Base-by-base conservation (phyloP, 768 basidiomycete species). In the Lactarius hengduanensis region DNA sequence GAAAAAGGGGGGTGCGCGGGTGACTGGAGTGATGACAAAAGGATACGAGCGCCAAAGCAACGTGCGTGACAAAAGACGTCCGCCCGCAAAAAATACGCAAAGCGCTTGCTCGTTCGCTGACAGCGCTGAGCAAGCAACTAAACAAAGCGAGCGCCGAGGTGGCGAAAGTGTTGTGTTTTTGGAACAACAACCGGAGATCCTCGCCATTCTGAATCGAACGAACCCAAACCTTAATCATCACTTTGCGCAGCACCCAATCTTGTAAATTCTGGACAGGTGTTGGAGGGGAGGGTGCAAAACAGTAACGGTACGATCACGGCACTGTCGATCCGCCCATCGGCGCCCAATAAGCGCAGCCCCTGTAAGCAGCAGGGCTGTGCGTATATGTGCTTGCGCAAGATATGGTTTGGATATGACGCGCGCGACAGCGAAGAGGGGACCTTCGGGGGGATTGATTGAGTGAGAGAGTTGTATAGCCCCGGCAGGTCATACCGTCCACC, bases 271-370 rank as follows among this genome's bases (percentile, higher is more conserved):
- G 59, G 38, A 28, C 50, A 45, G 55, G 32, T 30, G 55, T 4
- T 30, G 54, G 54, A 56, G 28, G 34, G 34, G 34, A 34, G 32
- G 13, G 30, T 18, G 30, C 26, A 32, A 15, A 47, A 43, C 2
- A 10, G 38, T 65, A 55, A 66, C 60, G 50, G 43, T 45, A 45
- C 32, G 41, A 60, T 67, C 66, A 67, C 62, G 62, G 62, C 58
- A 60, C 57, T 32, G 66, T 59, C 66, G 66, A 67, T 67, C 66
- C 66, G 66, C 66, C 66, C 66, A 67, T 67, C 66, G 66, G 54
- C 66, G 66, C 66, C 62, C 62, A 59, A 47, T 54, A 59, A 63
- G 41, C 66, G 62, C 62, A 67, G 26, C 66, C 66, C 65, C 66
- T 67, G 58, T 59, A 62, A 59, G 63, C 50, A 40, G 54, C 18